Evolutionary conservation across 2,329 filamentous ascomycete genomes (phyloP).

Genomic region (Emergomyces pasteurianus): DNA sequence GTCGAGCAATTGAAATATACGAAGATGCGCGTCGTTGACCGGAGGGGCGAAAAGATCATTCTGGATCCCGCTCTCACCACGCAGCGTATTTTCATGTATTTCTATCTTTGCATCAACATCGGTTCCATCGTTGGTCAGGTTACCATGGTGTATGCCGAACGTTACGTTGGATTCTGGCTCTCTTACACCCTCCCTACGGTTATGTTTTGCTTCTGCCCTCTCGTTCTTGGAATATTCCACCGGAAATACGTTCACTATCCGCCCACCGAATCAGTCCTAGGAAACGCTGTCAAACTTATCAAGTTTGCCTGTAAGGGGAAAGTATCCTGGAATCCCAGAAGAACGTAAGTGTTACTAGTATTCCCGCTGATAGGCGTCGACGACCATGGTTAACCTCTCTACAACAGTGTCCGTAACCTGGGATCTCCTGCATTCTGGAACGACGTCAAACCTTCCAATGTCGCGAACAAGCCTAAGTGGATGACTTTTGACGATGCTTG

Average conservation of each 20-base stretch:
- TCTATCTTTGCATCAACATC: conserved; percentile 56
- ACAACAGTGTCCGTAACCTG: conserved; percentile 31
- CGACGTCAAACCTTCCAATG: conserved; percentile 51
- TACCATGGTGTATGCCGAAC: conserved; percentile 50
- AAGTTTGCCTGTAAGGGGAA: conserved; percentile 50
- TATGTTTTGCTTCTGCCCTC: conserved; percentile 50
- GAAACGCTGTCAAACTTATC: conserved; percentile 53
- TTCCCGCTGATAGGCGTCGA: not conserved
- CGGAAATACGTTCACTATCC: conserved; percentile 52
- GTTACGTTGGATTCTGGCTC: conserved; percentile 48
- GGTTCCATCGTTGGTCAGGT: conserved; percentile 51
- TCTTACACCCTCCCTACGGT: conserved; percentile 49
- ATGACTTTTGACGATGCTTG: conserved; percentile 75
- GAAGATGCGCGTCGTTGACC: conserved; percentile 43
- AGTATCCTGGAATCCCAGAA: conserved; percentile 49
- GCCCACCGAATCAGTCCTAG: conserved; percentile 59
- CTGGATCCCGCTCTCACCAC: conserved; percentile 4
- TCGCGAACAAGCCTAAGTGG: conserved; percentile 52
- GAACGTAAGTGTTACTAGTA: conserved; percentile 32
- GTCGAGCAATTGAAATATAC: conserved; percentile 57
- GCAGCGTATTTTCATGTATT: conserved; percentile 20
- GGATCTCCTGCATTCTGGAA: conserved; percentile 52
- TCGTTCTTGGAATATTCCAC: conserved; percentile 47
- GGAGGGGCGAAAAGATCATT: conserved; percentile 18
- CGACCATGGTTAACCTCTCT: not conserved